Conservation (phyloP, 345 rosid species). For the Brassica napus region DNA sequence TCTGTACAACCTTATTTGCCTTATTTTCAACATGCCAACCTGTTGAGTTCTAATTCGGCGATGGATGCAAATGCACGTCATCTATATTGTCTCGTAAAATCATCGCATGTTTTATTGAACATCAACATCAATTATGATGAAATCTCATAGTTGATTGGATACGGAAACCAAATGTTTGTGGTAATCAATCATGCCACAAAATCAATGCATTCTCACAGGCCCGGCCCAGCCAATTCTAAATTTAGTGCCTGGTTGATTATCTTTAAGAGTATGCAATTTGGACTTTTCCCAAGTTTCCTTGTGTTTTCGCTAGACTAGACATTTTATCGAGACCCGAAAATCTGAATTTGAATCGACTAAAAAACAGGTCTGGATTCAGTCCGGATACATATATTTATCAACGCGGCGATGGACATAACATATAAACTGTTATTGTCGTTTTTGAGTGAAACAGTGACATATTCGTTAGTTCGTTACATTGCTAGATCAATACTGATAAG, state of each 20-base stretch:
- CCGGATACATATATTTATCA: too few relatives aligned
- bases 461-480: neutral
- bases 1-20: too few relatives aligned
- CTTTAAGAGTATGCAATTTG: neutral
- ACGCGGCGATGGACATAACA: neutral
- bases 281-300: neutral
- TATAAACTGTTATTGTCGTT: neutral
- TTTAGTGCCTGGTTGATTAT: neutral
- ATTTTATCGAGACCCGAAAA: too few relatives aligned
- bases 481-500: neutral
- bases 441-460: neutral
- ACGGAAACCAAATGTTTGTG: neutral
- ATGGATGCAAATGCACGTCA: too few relatives aligned
- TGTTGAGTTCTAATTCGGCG: too few relatives aligned
- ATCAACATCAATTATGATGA: too few relatives aligned
- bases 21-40: too few relatives aligned
- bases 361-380: too few relatives aligned
- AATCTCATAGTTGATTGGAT: neutral
- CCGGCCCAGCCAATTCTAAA: constrained; percentile 16
- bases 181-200: neutral
- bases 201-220: neutral
- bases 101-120: too few relatives aligned
- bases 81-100: too few relatives aligned
- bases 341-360: too few relatives aligned
- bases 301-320: neutral